phyloP scores from a whole-genome alignment of 164 flowering plant genomes.

The Magnolia changhungtana region DNA sequence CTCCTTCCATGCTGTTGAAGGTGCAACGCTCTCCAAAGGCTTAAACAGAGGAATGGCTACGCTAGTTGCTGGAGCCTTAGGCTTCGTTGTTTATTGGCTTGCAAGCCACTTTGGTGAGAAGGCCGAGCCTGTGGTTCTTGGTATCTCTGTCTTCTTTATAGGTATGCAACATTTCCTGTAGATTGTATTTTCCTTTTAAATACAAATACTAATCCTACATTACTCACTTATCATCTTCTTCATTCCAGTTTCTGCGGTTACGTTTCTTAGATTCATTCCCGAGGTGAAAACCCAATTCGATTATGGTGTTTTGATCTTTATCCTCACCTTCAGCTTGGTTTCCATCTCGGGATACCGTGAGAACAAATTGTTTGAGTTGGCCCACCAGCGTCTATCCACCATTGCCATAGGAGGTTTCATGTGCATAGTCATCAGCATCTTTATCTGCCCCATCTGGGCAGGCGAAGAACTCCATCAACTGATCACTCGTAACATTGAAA shows the following conservation, averaged over 20 bases:
- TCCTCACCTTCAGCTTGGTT: slow-evolving; percentile 81
- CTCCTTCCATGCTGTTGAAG: slow-evolving; percentile 21
- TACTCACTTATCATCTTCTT: slow-evolving; percentile 1
- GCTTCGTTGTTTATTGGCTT: slow-evolving; percentile 56
- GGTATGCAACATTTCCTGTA: slow-evolving; percentile 28
- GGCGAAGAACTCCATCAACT: slow-evolving; percentile 62
- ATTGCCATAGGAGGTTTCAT: slow-evolving; percentile 56
- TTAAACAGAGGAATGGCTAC: slow-evolving; percentile 62
- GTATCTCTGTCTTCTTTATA: slow-evolving; percentile 52
- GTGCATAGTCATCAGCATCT: slow-evolving; percentile 53
- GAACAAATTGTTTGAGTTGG: slow-evolving; percentile 50
- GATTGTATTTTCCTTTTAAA: neutral
- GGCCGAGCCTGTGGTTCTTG: slow-evolving; percentile 56
- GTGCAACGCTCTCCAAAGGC: slow-evolving; percentile 60
- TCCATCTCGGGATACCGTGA: slow-evolving; percentile 76
- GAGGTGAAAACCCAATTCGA: slow-evolving; percentile 63
- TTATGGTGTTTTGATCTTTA: slow-evolving; percentile 70
- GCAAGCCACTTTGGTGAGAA: slow-evolving; percentile 49
- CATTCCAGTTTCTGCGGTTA: slow-evolving; percentile 64
- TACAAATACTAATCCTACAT: neutral
- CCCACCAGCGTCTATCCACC: slow-evolving; percentile 60
- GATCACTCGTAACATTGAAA: slow-evolving; percentile 51
- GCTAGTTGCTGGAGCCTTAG: slow-evolving; percentile 59
- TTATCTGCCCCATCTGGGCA: slow-evolving; percentile 75
- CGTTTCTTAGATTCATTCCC: slow-evolving; percentile 78